Conservation (phyloP, 1,284 basidiomycete genomes). For the Trichosporon ovoides region DNA sequence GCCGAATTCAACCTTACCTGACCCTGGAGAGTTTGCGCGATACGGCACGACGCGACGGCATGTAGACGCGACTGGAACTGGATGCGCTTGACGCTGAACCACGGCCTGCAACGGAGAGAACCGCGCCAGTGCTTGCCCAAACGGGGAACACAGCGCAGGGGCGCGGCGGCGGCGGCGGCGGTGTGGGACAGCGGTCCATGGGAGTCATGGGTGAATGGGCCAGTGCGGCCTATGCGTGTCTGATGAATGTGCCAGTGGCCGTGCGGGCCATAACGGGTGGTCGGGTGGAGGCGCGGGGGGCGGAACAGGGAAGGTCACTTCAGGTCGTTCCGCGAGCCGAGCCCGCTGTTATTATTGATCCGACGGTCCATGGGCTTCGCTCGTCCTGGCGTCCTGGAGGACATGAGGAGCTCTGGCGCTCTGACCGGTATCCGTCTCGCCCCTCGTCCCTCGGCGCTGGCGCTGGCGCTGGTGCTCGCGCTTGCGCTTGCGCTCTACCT, state of each 20-base stretch:
- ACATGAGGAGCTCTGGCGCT: too few relatives aligned
- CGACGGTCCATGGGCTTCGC: neutral
- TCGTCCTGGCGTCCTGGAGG: too few relatives aligned
- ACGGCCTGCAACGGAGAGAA: neutral
- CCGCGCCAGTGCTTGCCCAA: neutral
- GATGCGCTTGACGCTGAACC: neutral
- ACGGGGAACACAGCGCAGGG: neutral
- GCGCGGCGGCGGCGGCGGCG: neutral
- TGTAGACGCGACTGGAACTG: neutral
- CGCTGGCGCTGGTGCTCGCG: too few relatives aligned
- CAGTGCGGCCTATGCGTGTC: neutral
- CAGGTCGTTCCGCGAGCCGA: neutral
- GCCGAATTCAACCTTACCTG: slow-evolving; percentile 1
- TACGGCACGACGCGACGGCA: neutral
- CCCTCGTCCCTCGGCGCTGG: neutral
- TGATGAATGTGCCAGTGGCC: neutral
- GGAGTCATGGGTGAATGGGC: neutral
- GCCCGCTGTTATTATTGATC: slow-evolving; percentile 4
- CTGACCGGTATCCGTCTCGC: neutral
- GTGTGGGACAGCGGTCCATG: neutral
- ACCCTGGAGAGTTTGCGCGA: neutral
- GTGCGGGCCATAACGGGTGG: neutral
- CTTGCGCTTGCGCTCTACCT: neutral
- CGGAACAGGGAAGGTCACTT: neutral
- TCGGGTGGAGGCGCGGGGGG: neutral